Base-by-base conservation (phyloP, 768 basidiomycete species). In the Tephrocybe sp. region DNA sequence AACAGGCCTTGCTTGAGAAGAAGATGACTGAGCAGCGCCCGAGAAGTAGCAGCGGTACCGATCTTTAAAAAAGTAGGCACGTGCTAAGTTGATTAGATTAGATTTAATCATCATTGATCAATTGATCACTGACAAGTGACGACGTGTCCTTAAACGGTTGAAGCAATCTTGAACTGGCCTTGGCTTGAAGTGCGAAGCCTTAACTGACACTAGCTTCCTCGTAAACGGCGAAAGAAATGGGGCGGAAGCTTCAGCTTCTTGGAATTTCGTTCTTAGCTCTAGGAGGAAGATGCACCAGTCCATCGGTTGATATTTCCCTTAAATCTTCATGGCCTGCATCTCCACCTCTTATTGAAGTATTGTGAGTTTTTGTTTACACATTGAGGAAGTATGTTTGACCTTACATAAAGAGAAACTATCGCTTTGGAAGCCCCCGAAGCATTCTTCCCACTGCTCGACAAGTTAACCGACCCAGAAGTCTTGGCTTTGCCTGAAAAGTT, bases 391-490 rank as follows among this genome's bases (percentile, higher is more conserved):
- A 18, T 3, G 10, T 21, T 25, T 53, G 28, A 57, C 25, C 18
- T 8, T 10, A 2, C 24, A 28, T 32, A 5, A 62, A 98, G 96
- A 33, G 96, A 99, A 69, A 84, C 91, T 0, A 75, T 93, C 12
- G 70, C 87, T 6, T 66, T 86, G 39, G 90, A 96, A 65, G 80
- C 85, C 44, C 80, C 88, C 0, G 64, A 78, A 17, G 72, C 80
- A 14, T 93, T 93, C 72, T 93, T 95, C 65, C 83, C 86, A 5
- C 72, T 91, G 15, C 74, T 98, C 3, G 74, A 85, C 57, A 75
- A 79, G 33, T 69, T 93, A 3, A 80, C 84, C 7, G 69, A 83
- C 56, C 76, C 79, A 11, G 76, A 78, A 8, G 62, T 62, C 0
- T 65, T 72, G 43, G 73, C 66, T 1, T 55, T 62, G 1, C 56